These are phyloP conservation scores for Daldinia childiae DNA, from an alignment of 495 filamentous ascomycete species.

Conservation along the genomic window DNA sequence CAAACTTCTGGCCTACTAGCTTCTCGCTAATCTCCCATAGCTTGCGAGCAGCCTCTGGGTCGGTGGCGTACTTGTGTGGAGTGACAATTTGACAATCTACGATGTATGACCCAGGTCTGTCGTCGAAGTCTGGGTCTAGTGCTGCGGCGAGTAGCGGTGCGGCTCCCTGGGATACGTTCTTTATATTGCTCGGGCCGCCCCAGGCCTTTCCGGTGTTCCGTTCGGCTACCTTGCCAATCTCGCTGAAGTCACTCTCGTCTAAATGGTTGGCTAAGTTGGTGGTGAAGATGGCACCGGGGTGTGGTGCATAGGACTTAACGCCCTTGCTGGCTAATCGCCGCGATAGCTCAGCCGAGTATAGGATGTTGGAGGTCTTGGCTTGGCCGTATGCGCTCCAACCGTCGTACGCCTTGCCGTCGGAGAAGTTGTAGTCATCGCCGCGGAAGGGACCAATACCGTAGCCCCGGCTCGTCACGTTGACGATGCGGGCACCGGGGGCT, in stretches of 20 bases:
- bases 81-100: conserved; percentile 47
- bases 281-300: conserved; percentile 54
- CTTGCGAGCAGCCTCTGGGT: conserved; percentile 50
- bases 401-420: conserved; percentile 50
- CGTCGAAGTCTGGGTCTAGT: conserved; percentile 35
- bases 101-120: conserved; percentile 43
- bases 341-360: conserved; percentile 61
- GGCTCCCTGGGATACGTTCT: conserved; percentile 17
- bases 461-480: conserved; percentile 54
- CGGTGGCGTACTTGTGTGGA: conserved; percentile 45
- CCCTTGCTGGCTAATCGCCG: conserved; percentile 47
- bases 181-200: background rate
- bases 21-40: conserved; percentile 56
- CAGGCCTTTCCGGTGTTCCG: conserved; percentile 46
- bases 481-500: conserved; percentile 45
- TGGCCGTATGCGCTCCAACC: conserved; percentile 62
- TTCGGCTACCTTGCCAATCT: conserved; percentile 35
- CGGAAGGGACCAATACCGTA: conserved; percentile 54
- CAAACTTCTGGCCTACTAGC: conserved; percentile 51
- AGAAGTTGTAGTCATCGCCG: conserved; percentile 63
- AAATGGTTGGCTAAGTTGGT: conserved; percentile 46
- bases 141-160: conserved; percentile 36
- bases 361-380: conserved; percentile 69
- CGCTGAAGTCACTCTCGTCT: conserved; percentile 20
- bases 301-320: conserved; percentile 48